Percentiles rank a stretch among this genome's conserved stretches.
Evolutionary conservation across 2,329 filamentous ascomycete species (phyloP).

Genomic region (Phyllosticta citribraziliensis): DNA sequence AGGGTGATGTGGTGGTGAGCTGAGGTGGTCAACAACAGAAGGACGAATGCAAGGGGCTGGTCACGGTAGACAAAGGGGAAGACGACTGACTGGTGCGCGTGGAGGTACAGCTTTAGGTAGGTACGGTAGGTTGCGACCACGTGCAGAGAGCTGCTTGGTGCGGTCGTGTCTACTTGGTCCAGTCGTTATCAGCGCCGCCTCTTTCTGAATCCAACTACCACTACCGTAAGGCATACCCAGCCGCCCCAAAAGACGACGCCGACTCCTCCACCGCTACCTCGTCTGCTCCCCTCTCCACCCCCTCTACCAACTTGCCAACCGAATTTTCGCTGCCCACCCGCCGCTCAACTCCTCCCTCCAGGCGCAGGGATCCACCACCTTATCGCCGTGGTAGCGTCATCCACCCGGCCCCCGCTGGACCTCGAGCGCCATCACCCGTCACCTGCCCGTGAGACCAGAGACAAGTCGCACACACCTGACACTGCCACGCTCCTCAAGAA

Average conservation of each 20-base stretch:
- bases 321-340: not conserved
- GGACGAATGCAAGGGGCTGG: not conserved
- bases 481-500: constrained; percentile 5
- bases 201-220: too few species aligned
- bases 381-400: constrained; percentile 7
- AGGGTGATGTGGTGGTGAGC: constrained; percentile 6
- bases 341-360: not conserved
- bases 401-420: constrained; percentile 2
- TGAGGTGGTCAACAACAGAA: not conserved
- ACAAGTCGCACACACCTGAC: constrained; percentile 2
- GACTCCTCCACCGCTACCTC: not conserved
- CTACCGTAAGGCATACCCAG: not conserved
- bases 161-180: not conserved
- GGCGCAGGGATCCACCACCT: not conserved
- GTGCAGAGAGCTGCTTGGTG: not conserved
- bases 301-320: not conserved
- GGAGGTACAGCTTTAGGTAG: not conserved
- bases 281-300: not conserved
- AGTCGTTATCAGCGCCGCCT: not conserved
- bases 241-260: not conserved
- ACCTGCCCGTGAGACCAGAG: constrained; percentile 3
- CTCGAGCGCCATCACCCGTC: not conserved
- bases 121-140: not conserved
- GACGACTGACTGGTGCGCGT: constrained; percentile 1
- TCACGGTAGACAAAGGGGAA: not conserved